Percentiles rank a stretch among this genome's conserved stretches.
Conservation (phyloP, 768 basidiomycete genomes). For the Phlegmacium glaucopus region DNA sequence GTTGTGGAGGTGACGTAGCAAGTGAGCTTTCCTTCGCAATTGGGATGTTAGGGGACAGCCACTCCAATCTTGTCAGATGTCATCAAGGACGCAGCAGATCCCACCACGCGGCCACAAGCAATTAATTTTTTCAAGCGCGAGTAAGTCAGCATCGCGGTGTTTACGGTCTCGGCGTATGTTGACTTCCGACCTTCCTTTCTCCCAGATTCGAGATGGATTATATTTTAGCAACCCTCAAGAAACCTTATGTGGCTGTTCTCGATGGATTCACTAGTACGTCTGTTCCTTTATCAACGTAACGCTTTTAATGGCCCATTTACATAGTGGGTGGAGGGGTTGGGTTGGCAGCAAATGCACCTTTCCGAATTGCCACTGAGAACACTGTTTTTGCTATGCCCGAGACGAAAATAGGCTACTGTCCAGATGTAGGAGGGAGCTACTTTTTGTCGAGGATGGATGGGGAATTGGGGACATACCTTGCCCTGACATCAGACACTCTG, state of each 20-base stretch:
- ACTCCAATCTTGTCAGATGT: constrained; percentile 41
- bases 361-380: constrained; percentile 92
- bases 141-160: constrained; percentile 38
- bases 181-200: constrained; percentile 1
- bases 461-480: constrained; percentile 90
- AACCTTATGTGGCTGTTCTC: constrained; percentile 89
- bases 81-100: constrained; percentile 45
- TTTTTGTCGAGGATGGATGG: constrained; percentile 91
- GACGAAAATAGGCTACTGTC: constrained; percentile 85
- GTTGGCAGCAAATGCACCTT: constrained; percentile 76
- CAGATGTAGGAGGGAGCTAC: constrained; percentile 91
- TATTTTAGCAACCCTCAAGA: constrained; percentile 62
- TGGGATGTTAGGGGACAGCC: neutral
- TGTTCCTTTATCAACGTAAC: constrained; percentile 8
- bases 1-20: constrained; percentile 92
- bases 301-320: constrained; percentile 6
- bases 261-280: constrained; percentile 89
- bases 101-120: constrained; percentile 56
- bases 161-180: constrained; percentile 1
- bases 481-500: constrained; percentile 71
- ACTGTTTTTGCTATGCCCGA: constrained; percentile 96
- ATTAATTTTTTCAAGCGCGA: constrained; percentile 89
- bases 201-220: constrained; percentile 79
- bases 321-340: constrained; percentile 97
- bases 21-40: constrained; percentile 46